A percentile compares a stretch with the other conserved stretches of the same genome.
Conservation (phyloP, 257 asterid species). For the Buddleja alternifolia region DNA sequence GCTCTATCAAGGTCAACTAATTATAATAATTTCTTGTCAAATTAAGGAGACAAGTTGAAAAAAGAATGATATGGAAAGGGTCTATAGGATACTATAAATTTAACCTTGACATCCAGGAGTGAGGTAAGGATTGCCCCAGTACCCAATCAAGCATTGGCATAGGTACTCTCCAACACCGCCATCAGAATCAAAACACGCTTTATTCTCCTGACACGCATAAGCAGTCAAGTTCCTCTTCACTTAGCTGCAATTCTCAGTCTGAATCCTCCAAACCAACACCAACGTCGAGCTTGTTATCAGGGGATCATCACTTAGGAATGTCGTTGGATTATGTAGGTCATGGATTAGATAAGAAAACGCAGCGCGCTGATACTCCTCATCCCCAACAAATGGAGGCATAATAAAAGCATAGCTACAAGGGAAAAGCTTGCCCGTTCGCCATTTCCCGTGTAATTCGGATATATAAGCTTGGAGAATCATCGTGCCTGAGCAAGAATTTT, state of each 20-base stretch:
- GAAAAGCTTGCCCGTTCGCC: background rate
- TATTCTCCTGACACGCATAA: conserved; percentile 18
- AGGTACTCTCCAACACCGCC: conserved; percentile 20
- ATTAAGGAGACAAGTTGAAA: too few species aligned
- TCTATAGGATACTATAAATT: too few species aligned
- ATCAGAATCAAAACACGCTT: conserved; percentile 17
- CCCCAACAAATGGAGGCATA: too few species aligned
- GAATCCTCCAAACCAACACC: conserved; percentile 28
- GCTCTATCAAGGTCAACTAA: too few species aligned
- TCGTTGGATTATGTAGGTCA: background rate
- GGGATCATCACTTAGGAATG: background rate
- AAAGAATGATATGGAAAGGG: too few species aligned
- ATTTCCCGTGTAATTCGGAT: background rate
- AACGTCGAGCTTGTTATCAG: conserved; percentile 6
- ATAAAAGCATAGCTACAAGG: conserved; percentile 21
- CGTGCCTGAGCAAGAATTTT: too few species aligned
- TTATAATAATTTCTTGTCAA: too few species aligned
- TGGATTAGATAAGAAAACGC: too few species aligned
- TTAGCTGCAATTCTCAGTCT: background rate
- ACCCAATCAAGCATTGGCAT: conserved; percentile 28
- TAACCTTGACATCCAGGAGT: conserved; percentile 33
- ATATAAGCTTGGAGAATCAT: background rate
- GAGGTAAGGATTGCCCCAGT: conserved; percentile 35
- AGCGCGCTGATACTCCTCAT: too few species aligned
- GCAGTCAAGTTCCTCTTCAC: background rate